phyloP scores from a whole-genome alignment of 2,329 filamentous ascomycete genomes.

The Penicillium thymicola region DNA sequence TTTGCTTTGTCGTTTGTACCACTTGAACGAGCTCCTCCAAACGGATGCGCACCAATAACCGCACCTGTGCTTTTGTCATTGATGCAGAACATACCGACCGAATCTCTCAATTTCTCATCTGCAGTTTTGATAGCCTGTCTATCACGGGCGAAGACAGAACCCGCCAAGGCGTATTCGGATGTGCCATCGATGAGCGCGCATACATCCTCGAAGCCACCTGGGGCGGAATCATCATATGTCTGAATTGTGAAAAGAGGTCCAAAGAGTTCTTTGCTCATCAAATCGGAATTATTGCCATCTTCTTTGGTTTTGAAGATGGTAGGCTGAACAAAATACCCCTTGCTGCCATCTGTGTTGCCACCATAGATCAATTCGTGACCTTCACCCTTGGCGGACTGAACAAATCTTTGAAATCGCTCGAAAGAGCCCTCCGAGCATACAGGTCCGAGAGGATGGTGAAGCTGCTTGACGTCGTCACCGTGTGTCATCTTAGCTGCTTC shows the following conservation, averaged over 20 bases:
- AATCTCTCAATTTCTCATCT: conserved; percentile 28
- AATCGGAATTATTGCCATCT: neutral
- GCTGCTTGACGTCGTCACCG: neutral
- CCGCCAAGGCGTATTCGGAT: conserved; percentile 31
- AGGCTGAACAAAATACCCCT: neutral
- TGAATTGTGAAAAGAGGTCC: neutral
- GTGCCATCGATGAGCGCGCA: conserved; percentile 44
- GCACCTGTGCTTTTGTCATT: conserved; percentile 56
- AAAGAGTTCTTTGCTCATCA: neutral
- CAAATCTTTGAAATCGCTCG: neutral
- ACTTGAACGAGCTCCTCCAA: conserved; percentile 62
- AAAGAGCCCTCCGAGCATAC: neutral
- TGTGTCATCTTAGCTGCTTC: neutral
- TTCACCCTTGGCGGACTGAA: neutral
- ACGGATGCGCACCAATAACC: conserved; percentile 67
- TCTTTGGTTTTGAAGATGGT: neutral
- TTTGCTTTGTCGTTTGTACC: conserved; percentile 70
- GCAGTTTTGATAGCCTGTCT: conserved; percentile 28
- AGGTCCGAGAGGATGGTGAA: neutral
- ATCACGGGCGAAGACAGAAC: conserved; percentile 36
- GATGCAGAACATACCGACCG: conserved; percentile 36
- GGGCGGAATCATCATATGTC: neutral
- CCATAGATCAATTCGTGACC: neutral
- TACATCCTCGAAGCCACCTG: conserved; percentile 49
- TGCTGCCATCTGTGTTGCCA: neutral